Conservation (phyloP, 805 yeast species). For the Candida peoriensis region DNA sequence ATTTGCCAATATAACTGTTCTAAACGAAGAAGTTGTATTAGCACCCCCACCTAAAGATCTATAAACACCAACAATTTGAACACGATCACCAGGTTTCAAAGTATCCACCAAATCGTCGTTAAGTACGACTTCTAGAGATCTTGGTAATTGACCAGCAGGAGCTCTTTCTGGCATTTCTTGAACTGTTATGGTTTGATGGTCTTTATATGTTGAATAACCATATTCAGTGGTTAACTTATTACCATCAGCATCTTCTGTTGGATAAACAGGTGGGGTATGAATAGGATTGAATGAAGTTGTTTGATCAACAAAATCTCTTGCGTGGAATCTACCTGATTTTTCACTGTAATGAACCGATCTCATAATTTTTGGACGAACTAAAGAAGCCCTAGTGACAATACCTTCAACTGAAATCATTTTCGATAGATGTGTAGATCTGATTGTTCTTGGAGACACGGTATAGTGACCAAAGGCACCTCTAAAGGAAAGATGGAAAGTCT, state of each 20-base stretch:
- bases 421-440: slow-evolving; percentile 71
- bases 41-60: slow-evolving; percentile 78
- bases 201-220: slow-evolving; percentile 87
- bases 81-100: slow-evolving; percentile 94
- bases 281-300: slow-evolving; percentile 86
- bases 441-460: slow-evolving; percentile 81
- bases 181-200: slow-evolving; percentile 87
- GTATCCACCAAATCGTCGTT: slow-evolving; percentile 92
- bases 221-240: slow-evolving; percentile 85
- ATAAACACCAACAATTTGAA: slow-evolving; percentile 90
- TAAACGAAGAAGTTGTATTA: slow-evolving; percentile 59
- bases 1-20: slow-evolving; percentile 80
- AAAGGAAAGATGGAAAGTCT: slow-evolving; percentile 71
- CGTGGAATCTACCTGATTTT: slow-evolving; percentile 74
- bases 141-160: slow-evolving; percentile 96
- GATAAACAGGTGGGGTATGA: slow-evolving; percentile 79
- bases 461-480: slow-evolving; percentile 90
- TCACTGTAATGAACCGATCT: slow-evolving; percentile 93
- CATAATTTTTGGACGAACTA: slow-evolving; percentile 87
- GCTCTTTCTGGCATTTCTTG: slow-evolving; percentile 98
- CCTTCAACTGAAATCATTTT: slow-evolving; percentile 88
- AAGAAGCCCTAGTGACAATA: slow-evolving; percentile 87
- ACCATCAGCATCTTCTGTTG: slow-evolving; percentile 90
- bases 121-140: slow-evolving; percentile 86
- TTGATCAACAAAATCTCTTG: slow-evolving; percentile 88